Evolutionary conservation across 148 eudicot genomes (phyloP).

Genomic region (Pouteria glomerata): DNA sequence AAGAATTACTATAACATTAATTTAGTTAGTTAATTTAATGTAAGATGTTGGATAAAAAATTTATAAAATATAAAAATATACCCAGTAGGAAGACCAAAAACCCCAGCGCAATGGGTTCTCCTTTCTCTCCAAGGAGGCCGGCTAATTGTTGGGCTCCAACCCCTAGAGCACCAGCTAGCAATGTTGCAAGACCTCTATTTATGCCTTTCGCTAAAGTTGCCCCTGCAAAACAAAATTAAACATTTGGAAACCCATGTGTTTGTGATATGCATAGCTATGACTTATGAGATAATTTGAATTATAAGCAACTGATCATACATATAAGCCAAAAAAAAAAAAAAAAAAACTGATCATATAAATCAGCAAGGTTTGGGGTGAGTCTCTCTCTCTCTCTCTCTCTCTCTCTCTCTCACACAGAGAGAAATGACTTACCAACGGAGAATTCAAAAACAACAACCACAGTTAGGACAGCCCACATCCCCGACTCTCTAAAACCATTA

Average conservation of each 20-base stretch:
- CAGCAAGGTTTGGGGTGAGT: too few relatives aligned
- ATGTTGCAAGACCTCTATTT: conserved; percentile 59
- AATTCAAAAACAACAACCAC: conserved; percentile 81
- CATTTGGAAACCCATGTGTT: not conserved
- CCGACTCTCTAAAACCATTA: conserved; percentile 47
- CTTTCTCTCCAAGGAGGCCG: conserved; percentile 35
- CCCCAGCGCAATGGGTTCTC: conserved; percentile 59
- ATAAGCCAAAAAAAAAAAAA: not conserved
- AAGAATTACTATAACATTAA: too few relatives aligned
- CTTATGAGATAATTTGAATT: too few relatives aligned
- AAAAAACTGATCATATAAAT: too few relatives aligned
- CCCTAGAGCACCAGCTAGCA: conserved; percentile 57
- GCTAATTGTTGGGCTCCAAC: conserved; percentile 66
- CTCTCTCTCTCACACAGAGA: too few relatives aligned
- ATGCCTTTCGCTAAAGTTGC: conserved; percentile 69
- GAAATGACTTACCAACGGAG: conserved; percentile 54
- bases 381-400: too few relatives aligned
- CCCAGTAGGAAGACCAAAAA: conserved; percentile 57
- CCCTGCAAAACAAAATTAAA: conserved; percentile 30
- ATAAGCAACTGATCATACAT: not conserved
- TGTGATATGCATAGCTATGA: too few relatives aligned
- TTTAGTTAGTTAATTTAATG: too few relatives aligned
- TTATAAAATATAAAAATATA: too few relatives aligned
- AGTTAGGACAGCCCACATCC: conserved; percentile 84
- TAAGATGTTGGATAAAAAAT: too few relatives aligned